Evolutionary conservation across 306 rosid species (phyloP).

Genomic region (Pyrus betulifolia): DNA sequence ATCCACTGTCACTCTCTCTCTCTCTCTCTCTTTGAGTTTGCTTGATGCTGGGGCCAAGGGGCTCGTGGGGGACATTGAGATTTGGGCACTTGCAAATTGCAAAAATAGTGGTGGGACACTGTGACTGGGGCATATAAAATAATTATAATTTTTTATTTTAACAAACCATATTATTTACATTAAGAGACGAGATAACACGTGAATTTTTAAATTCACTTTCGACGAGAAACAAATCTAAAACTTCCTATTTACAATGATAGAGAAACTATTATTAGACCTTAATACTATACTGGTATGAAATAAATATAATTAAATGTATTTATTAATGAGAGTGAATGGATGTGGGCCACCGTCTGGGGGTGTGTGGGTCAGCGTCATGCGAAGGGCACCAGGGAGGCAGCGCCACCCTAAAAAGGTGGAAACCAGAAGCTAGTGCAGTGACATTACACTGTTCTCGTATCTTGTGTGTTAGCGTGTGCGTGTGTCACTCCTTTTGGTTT

Average conservation of each 20-base stretch:
- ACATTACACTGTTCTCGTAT: neutral
- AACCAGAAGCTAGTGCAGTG: neutral
- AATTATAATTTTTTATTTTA: too few species aligned
- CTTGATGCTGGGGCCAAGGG: neutral
- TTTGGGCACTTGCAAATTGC: constrained; percentile 27
- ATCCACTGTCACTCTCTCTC: neutral
- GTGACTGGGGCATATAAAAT: too few species aligned
- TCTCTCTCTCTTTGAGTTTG: neutral
- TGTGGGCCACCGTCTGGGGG: neutral
- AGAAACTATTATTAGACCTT: too few species aligned
- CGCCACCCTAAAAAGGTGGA: constrained; percentile 2
- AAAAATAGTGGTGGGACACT: neutral
- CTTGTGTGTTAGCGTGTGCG: neutral
- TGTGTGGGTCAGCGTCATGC: neutral
- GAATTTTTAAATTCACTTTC: too few species aligned
- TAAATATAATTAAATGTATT: neutral
- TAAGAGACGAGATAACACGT: too few species aligned
- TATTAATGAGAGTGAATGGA: neutral
- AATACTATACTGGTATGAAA: too few species aligned
- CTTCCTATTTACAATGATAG: accelerated
- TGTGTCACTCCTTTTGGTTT: too few species aligned
- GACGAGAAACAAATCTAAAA: accelerated
- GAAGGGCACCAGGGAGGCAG: neutral
- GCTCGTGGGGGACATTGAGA: constrained; percentile 32
- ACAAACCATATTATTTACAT: too few species aligned